phyloP scores from a whole-genome alignment of 75 land plant genomes.

The Gnetum montanum region DNA sequence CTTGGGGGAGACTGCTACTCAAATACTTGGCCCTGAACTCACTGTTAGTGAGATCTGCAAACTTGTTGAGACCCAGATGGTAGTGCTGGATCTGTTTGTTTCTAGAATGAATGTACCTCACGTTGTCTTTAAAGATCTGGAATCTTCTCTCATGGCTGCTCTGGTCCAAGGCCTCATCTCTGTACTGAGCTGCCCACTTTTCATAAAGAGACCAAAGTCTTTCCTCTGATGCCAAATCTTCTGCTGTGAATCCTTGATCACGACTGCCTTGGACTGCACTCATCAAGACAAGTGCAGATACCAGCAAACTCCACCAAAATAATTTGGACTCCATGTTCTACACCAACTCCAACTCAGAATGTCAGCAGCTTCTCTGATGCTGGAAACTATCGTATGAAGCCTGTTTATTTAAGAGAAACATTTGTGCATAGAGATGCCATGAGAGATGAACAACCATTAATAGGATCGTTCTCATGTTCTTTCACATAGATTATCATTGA shows the following conservation, averaged over 20 bases:
- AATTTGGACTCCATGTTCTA: too few relatives aligned
- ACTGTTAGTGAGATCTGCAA: slow-evolving; percentile 48
- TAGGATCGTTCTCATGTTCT: too few relatives aligned
- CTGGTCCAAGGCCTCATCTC: neutral
- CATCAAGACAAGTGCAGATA: too few relatives aligned
- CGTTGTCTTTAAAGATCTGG: slow-evolving; percentile 49
- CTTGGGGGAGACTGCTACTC: neutral
- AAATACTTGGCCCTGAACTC: slow-evolving; percentile 42
- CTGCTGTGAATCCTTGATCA: neutral
- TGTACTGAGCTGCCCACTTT: neutral
- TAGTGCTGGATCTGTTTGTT: slow-evolving; percentile 25
- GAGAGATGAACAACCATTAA: too few relatives aligned
- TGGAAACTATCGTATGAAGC: too few relatives aligned
- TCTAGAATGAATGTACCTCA: slow-evolving; percentile 34
- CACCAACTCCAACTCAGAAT: too few relatives aligned
- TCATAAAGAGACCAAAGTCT: neutral
- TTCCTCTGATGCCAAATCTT: neutral
- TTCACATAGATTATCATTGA: too few relatives aligned
- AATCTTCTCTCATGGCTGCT: slow-evolving; percentile 33
- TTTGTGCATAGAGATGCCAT: too few relatives aligned
- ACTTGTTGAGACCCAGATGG: slow-evolving; percentile 49
- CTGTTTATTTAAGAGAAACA: too few relatives aligned
- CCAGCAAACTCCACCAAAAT: too few relatives aligned
- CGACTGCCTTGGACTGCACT: too few relatives aligned
- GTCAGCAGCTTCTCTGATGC: too few relatives aligned